A percentile compares a stretch with the other conserved stretches of the same genome.
Conservation (phyloP, 257 asterid genomes). For the Verbascum thapsus region DNA sequence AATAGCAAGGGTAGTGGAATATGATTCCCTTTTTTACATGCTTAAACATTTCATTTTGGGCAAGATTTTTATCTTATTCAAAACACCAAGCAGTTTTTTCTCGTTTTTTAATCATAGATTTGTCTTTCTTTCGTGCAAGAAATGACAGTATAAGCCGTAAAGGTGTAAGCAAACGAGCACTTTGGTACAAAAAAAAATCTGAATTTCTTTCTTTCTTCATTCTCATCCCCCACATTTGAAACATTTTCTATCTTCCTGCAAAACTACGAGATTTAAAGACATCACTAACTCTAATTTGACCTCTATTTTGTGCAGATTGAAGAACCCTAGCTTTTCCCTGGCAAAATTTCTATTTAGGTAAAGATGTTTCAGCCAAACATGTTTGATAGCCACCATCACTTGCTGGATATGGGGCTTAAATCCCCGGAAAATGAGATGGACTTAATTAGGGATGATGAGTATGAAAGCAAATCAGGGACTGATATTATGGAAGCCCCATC, state of each 20-base stretch:
- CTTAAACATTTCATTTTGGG: background rate
- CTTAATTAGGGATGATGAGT: conserved; percentile 58
- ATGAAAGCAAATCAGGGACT: conserved; percentile 64
- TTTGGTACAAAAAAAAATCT: too few relatives aligned
- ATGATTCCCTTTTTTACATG: background rate
- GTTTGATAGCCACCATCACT: conserved; percentile 63
- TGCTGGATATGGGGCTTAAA: conserved; percentile 60
- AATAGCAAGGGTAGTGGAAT: background rate
- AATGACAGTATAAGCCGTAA: background rate
- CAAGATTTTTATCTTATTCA: background rate
- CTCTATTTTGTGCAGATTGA: conserved; percentile 26
- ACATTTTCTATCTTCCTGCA: too few relatives aligned
- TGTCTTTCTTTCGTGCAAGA: conserved; percentile 1
- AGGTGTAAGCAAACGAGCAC: too few relatives aligned
- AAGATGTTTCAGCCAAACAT: conserved; percentile 72
- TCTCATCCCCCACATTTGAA: too few relatives aligned
- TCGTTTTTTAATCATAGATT: background rate
- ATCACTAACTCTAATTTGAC: background rate
- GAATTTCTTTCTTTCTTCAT: too few relatives aligned
- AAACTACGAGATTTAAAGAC: too few relatives aligned
- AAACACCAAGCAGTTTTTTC: background rate
- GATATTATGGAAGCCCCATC: conserved; percentile 66
- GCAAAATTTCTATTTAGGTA: background rate
- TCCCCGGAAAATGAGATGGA: conserved; percentile 60
- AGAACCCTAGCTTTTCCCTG: conserved; percentile 1